These are phyloP conservation scores for Skeletonema potamos DNA, from an alignment of 108 stramenopile species.

Conservation along the genomic window DNA sequence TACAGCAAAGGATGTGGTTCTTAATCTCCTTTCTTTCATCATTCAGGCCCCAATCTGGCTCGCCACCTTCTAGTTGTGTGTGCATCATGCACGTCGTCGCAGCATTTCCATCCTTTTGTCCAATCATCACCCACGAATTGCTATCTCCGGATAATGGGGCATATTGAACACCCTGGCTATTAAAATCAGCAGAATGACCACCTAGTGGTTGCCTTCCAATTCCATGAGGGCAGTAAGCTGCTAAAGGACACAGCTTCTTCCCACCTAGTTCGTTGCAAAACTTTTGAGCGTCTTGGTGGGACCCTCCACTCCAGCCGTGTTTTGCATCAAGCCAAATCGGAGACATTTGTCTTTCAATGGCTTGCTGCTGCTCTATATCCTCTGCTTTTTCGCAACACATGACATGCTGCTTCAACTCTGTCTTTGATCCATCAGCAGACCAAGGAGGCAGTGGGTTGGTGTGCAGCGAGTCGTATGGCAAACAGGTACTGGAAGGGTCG, in stretches of 20 bases:
- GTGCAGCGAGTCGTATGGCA: constrained; percentile 23
- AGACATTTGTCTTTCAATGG: neutral
- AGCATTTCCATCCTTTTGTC: constrained; percentile 30
- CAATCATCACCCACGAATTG: constrained; percentile 36
- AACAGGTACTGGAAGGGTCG: constrained; percentile 31
- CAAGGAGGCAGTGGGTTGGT: constrained; percentile 20
- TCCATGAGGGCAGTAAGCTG: constrained; percentile 33
- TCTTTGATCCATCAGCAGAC: constrained; percentile 9
- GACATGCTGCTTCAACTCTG: constrained; percentile 29
- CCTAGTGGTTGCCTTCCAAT: constrained; percentile 16
- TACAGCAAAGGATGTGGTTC: constrained; percentile 1
- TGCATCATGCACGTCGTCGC: constrained; percentile 36
- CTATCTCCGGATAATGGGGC: constrained; percentile 21
- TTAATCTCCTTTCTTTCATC: neutral
- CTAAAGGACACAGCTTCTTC: constrained; percentile 33
- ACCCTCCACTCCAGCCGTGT: constrained; percentile 39
- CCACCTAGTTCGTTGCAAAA: constrained; percentile 15
- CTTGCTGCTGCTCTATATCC: neutral
- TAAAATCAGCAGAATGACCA: constrained; percentile 20
- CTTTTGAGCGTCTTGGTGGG: constrained; percentile 14
- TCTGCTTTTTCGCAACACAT: constrained; percentile 21
- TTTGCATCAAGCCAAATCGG: constrained; percentile 30
- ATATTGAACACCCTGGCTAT: constrained; percentile 16
- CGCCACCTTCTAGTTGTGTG: constrained; percentile 1
- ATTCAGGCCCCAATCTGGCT: constrained; percentile 2